A percentile compares a stretch with the other conserved stretches of the same genome.
Evolutionary conservation across 768 basidiomycete species (phyloP).

Genomic region (Boletus pseudopeckii): DNA sequence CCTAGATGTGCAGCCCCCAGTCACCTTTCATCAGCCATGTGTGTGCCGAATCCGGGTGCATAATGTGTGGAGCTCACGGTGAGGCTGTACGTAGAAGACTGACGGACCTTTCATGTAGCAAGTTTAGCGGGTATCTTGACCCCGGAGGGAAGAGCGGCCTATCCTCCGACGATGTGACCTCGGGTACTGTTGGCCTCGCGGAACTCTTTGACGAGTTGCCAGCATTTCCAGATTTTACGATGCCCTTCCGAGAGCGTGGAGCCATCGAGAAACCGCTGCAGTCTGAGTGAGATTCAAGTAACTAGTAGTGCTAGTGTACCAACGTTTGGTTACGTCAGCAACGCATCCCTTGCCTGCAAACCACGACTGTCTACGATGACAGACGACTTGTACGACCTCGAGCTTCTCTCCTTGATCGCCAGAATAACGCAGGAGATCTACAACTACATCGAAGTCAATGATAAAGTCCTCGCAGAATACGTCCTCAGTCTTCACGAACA

Average conservation of each 20-base stretch:
- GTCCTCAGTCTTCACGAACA: conserved; percentile 86
- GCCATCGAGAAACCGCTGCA: conserved; percentile 39
- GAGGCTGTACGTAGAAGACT: not conserved
- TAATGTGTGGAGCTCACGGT: not conserved
- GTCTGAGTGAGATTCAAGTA: not conserved
- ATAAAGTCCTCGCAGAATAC: conserved; percentile 95
- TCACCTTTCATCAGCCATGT: not conserved
- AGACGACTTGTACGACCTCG: conserved; percentile 88
- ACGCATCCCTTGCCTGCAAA: not conserved
- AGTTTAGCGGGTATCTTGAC: conserved; percentile 76
- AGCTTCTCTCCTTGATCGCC: conserved; percentile 85
- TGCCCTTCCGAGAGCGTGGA: conserved; percentile 55
- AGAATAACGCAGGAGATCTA: conserved; percentile 92
- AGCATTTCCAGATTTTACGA: conserved; percentile 87
- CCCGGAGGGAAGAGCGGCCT: conserved; percentile 77
- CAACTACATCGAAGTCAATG: conserved; percentile 80
- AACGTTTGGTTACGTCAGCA: conserved; percentile 22
- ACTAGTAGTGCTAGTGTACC: not conserved
- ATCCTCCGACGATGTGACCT: conserved; percentile 31
- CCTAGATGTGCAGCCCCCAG: not conserved
- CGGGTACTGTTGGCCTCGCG: conserved; percentile 10
- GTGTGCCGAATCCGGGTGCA: not conserved
- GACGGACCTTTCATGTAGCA: conserved; percentile 73
- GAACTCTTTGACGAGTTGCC: conserved; percentile 72
- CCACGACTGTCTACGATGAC: conserved; percentile 44